Evolutionary conservation across 164 flowering plant genomes (phyloP).

Genomic region (Akebia trifoliata): DNA sequence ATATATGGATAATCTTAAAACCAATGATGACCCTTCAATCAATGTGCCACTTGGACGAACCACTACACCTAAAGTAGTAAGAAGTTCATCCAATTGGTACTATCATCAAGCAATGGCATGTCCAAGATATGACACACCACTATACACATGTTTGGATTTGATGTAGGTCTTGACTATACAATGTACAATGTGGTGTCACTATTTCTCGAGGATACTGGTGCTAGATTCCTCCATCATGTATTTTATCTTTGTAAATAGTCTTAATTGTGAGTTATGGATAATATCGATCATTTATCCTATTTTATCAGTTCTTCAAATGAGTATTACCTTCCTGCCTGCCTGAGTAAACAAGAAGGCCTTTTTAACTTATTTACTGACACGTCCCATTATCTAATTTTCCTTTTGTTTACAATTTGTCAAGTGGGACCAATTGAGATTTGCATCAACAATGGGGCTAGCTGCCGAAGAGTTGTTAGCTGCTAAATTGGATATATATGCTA

Average conservation of each 20-base stretch:
- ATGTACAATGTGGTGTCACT: too few relatives aligned
- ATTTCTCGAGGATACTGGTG: background rate
- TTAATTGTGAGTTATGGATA: background rate
- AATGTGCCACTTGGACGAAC: too few relatives aligned
- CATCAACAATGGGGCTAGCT: conserved; percentile 90
- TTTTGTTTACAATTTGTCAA: conserved; percentile 52
- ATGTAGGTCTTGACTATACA: background rate
- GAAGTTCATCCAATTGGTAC: too few relatives aligned
- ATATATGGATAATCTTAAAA: too few relatives aligned
- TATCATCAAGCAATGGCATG: too few relatives aligned
- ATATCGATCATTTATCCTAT: too few relatives aligned
- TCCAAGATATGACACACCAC: too few relatives aligned
- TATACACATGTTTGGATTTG: background rate
- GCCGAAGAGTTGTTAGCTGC: conserved; percentile 74
- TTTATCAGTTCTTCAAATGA: background rate
- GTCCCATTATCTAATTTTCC: background rate
- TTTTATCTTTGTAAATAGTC: background rate
- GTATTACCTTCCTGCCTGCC: too few relatives aligned
- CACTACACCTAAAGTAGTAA: too few relatives aligned
- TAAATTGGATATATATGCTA: conserved; percentile 71
- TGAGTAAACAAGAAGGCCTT: too few relatives aligned
- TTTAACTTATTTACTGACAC: too few relatives aligned
- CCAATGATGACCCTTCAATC: too few relatives aligned
- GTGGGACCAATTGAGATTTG: conserved; percentile 83
- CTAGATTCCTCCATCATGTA: background rate